Evolutionary conservation across 2,329 filamentous ascomycete species (phyloP).

Genomic region (Neoscytalidium dimidiatum): DNA sequence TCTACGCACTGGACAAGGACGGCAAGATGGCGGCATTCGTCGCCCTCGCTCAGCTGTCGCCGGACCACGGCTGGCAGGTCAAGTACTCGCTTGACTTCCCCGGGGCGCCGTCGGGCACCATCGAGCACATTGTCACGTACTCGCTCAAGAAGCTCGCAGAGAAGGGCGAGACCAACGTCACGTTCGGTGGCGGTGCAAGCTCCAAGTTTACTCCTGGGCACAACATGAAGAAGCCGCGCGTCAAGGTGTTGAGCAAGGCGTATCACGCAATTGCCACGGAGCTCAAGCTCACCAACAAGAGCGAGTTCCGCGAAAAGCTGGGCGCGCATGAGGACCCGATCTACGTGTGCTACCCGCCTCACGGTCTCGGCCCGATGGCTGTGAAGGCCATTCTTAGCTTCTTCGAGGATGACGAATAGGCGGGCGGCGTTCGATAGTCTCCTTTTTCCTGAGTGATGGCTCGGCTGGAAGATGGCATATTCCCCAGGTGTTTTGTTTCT

Average conservation of each 20-base stretch:
- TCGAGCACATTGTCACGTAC: conserved; percentile 78
- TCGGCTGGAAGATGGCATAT: not conserved
- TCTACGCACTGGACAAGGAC: conserved; percentile 73
- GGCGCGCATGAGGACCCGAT: conserved; percentile 81
- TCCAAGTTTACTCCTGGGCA: conserved; percentile 74
- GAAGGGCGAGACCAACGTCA: conserved; percentile 66
- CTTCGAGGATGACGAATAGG: conserved; percentile 69
- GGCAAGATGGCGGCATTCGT: conserved; percentile 75
- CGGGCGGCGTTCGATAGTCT: not conserved
- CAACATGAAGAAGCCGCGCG: conserved; percentile 77
- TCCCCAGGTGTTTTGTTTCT: not conserved
- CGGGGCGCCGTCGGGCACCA: conserved; percentile 78
- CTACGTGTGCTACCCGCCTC: conserved; percentile 86
- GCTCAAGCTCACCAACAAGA: conserved; percentile 80
- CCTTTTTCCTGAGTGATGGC: not conserved
- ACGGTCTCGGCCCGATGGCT: conserved; percentile 79
- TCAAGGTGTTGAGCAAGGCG: conserved; percentile 78
- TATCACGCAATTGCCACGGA: conserved; percentile 82
- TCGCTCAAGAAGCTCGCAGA: conserved; percentile 64
- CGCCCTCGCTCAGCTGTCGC: conserved; percentile 79
- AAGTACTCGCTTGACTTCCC: conserved; percentile 97
- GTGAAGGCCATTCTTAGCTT: conserved; percentile 86
- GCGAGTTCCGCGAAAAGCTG: conserved; percentile 88
- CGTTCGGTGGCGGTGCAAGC: conserved; percentile 83
- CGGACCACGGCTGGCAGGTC: conserved; percentile 84